These are phyloP conservation scores for Saxophila tyrrhenica DNA, from an alignment of 495 filamentous ascomycete genomes.

Conservation along the genomic window DNA sequence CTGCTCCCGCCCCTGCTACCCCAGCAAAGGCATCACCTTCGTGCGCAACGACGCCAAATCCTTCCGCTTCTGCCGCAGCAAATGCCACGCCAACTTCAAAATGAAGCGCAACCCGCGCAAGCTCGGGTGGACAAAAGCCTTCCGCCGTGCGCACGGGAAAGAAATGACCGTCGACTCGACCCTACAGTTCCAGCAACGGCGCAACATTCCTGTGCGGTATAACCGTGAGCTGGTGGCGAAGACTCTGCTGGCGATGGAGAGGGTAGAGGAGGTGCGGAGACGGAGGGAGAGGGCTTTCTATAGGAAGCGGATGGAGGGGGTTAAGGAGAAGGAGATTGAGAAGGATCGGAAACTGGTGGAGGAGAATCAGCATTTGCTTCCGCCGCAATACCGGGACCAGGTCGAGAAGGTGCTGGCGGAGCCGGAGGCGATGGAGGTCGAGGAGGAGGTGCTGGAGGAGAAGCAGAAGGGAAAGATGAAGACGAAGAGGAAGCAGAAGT, in stretches of 20 bases:
- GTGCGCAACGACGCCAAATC: conserved; percentile 67
- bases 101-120: conserved; percentile 87
- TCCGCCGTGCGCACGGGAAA: conserved; percentile 31
- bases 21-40: conserved; percentile 78
- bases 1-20: conserved; percentile 77
- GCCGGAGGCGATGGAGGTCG: conserved; percentile 33
- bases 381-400: conserved; percentile 52
- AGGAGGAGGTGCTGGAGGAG: conserved; percentile 24
- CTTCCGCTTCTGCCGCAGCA: conserved; percentile 68
- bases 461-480: conserved; percentile 32
- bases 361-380: conserved; percentile 78
- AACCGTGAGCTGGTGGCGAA: conserved; percentile 77
- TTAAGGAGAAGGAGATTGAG: conserved; percentile 65
- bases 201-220: conserved; percentile 93
- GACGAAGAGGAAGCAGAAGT: conserved; percentile 39
- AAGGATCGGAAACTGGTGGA: conserved; percentile 77
- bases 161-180: conserved; percentile 94
- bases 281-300: conserved; percentile 82
- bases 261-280: conserved; percentile 74
- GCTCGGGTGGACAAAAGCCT: conserved; percentile 34
- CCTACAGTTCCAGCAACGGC: conserved; percentile 78
- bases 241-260: conserved; percentile 84
- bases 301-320: conserved; percentile 82
- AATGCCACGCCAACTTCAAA: conserved; percentile 98
- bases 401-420: conserved; percentile 63